Evolutionary conservation across 1,284 basidiomycete genomes (phyloP).

Genomic region (Exsudoporus floridanus): DNA sequence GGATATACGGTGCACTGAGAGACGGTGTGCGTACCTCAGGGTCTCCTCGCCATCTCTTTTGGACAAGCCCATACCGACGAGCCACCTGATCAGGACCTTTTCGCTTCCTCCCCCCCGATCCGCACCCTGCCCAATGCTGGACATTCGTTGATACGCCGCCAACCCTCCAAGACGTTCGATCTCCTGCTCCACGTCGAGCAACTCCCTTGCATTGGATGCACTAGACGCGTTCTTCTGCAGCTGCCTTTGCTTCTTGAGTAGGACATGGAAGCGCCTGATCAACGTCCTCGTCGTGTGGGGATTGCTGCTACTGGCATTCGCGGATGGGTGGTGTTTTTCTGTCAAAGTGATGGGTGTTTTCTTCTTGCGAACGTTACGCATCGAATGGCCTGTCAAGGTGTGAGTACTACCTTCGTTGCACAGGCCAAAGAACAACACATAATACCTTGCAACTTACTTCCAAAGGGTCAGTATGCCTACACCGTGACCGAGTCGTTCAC

Average conservation of each 20-base stretch:
- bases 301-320: conserved; percentile 38
- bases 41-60: conserved; percentile 31
- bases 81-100: conserved; percentile 72
- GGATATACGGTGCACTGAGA: background rate
- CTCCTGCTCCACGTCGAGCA: conserved; percentile 55
- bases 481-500: too few species aligned
- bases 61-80: conserved; percentile 54
- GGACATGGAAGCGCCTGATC: conserved; percentile 68
- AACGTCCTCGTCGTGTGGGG: conserved; percentile 58
- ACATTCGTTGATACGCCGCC: conserved; percentile 78
- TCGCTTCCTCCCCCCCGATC: conserved; percentile 86
- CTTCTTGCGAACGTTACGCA: conserved; percentile 48
- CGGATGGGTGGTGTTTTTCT: conserved; percentile 1
- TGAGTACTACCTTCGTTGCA: background rate
- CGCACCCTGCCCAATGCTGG: conserved; percentile 71
- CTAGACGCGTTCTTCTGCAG: conserved; percentile 37
- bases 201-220: conserved; percentile 29
- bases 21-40: conserved; percentile 41
- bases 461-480: too few species aligned
- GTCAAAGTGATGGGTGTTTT: conserved; percentile 42
- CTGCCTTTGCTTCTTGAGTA: conserved; percentile 59
- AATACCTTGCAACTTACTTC: too few species aligned
- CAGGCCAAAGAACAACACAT: too few species aligned
- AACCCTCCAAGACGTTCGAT: conserved; percentile 73
- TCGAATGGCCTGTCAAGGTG: conserved; percentile 2